These are phyloP conservation scores for Trametes versicolor DNA, from an alignment of 1,284 basidiomycete species.

Conservation along the genomic window DNA sequence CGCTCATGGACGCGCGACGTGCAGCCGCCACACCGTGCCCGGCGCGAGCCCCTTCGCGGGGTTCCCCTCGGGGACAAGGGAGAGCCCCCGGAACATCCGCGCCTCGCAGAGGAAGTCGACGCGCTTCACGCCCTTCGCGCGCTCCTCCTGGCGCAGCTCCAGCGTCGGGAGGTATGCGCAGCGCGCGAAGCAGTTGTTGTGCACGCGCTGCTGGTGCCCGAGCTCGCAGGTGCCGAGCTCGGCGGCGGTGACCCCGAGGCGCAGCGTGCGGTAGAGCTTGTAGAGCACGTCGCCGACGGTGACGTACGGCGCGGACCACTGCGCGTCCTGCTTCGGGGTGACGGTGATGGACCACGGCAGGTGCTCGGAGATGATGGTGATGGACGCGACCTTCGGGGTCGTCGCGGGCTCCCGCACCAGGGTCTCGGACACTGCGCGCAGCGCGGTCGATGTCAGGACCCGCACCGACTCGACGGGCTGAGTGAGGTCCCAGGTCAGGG, in stretches of 20 bases:
- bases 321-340: constrained; percentile 11
- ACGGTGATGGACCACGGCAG: constrained; percentile 33
- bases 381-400: constrained; percentile 19
- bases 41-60: constrained; percentile 34
- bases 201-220: constrained; percentile 30
- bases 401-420: constrained; percentile 29
- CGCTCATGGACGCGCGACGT: constrained; percentile 31
- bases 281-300: constrained; percentile 38
- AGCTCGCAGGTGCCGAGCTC: constrained; percentile 29
- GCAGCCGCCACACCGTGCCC: constrained; percentile 37
- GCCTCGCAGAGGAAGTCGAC: constrained; percentile 39
- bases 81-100: constrained; percentile 35
- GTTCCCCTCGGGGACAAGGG: constrained; percentile 33
- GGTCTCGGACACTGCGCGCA: constrained; percentile 14
- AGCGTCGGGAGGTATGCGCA: constrained; percentile 26
- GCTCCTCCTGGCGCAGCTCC: constrained; percentile 30
- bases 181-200: constrained; percentile 31
- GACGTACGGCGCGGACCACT: constrained; percentile 34
- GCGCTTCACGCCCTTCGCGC: constrained; percentile 36
- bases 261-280: constrained; percentile 34
- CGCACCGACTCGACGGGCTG: constrained; percentile 18
- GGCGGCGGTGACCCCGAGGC: constrained; percentile 23
- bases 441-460: constrained; percentile 10
- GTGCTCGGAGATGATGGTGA: constrained; percentile 30
- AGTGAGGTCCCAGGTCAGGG: constrained; percentile 30